Percentiles rank a stretch among this genome's conserved stretches.
Evolutionary conservation across 192 early-diverging fungal genomes (phyloP).

Genomic region (Hyaloraphidium curvatum): DNA sequence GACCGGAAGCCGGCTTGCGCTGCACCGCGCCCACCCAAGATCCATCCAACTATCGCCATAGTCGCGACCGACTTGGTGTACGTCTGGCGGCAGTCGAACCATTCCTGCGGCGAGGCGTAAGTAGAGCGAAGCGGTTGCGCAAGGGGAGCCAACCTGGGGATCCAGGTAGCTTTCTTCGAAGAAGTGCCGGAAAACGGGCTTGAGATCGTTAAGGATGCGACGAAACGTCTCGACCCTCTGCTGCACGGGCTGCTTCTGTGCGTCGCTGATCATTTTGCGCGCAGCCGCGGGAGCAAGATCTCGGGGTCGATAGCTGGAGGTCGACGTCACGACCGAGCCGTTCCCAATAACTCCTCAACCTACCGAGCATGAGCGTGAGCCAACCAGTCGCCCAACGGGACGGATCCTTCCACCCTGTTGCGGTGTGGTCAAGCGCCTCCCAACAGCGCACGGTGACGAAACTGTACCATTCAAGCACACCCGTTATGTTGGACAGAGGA

Average conservation of each 20-base stretch:
- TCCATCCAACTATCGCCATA: conserved; percentile 69
- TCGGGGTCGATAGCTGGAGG: too few species aligned
- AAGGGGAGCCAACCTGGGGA: conserved; percentile 26
- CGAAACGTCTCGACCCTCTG: conserved; percentile 30
- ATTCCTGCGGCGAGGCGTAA: conserved; percentile 2
- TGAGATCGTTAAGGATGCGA: conserved; percentile 22
- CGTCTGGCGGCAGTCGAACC: conserved; percentile 42
- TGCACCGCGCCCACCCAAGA: conserved; percentile 26
- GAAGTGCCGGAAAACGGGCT: conserved; percentile 44
- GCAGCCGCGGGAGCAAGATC: conserved; percentile 20
- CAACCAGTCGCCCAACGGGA: conserved; percentile 24
- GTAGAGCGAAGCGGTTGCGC: background rate
- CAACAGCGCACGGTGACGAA: too few species aligned
- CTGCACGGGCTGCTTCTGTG: conserved; percentile 16
- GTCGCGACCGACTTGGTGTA: conserved; percentile 70
- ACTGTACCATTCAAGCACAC: conserved; percentile 37
- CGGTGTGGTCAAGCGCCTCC: too few species aligned
- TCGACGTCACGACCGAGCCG: too few species aligned
- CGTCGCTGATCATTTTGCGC: conserved; percentile 16
- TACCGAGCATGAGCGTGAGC: conserved; percentile 18
- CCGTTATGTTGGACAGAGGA: conserved; percentile 26
- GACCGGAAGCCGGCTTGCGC: background rate
- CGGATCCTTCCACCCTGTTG: conserved; percentile 31
- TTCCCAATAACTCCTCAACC: too few species aligned
- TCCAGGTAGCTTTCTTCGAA: conserved; percentile 61